Evolutionary conservation across 805 yeast genomes (phyloP).

Genomic region (Wickerhamomyces mucosus): DNA sequence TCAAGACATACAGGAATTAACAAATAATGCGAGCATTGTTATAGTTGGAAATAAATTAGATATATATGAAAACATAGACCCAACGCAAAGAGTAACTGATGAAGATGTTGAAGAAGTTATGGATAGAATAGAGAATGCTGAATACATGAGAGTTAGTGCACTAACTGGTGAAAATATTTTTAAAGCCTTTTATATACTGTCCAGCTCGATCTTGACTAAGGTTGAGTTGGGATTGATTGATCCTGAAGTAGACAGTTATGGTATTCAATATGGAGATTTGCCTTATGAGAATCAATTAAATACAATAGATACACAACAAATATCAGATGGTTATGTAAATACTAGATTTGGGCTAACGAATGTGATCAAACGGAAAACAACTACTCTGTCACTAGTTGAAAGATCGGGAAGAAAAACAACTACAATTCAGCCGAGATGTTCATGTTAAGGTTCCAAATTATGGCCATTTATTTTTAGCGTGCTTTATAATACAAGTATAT

Average conservation of each 20-base stretch:
- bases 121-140: conserved; percentile 20
- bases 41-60: conserved; percentile 29
- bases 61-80: conserved; percentile 15
- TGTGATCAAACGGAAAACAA: conserved; percentile 9
- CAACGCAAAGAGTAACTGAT: conserved; percentile 20
- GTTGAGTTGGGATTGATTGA: conserved; percentile 38
- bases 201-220: conserved; percentile 33
- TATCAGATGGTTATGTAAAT: conserved; percentile 4
- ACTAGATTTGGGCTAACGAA: conserved; percentile 1
- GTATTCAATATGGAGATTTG: conserved; percentile 42
- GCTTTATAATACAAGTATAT: too few species aligned
- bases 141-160: conserved; percentile 32
- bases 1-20: conserved; percentile 22
- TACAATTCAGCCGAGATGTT: too few species aligned
- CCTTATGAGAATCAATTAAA: too few species aligned
- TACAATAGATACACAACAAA: conserved; percentile 22
- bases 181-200: conserved; percentile 29
- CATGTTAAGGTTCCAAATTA: too few species aligned
- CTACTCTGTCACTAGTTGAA: conserved; percentile 12
- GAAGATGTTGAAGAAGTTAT: conserved; percentile 26
- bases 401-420: too few species aligned
- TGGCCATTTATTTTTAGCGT: too few species aligned
- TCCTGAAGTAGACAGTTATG: conserved; percentile 35
- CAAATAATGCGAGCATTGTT: conserved; percentile 20
- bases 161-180: conserved; percentile 30